Evolutionary conservation across 1,284 basidiomycete genomes (phyloP).

Genomic region (Apiotrichum siamense): DNA sequence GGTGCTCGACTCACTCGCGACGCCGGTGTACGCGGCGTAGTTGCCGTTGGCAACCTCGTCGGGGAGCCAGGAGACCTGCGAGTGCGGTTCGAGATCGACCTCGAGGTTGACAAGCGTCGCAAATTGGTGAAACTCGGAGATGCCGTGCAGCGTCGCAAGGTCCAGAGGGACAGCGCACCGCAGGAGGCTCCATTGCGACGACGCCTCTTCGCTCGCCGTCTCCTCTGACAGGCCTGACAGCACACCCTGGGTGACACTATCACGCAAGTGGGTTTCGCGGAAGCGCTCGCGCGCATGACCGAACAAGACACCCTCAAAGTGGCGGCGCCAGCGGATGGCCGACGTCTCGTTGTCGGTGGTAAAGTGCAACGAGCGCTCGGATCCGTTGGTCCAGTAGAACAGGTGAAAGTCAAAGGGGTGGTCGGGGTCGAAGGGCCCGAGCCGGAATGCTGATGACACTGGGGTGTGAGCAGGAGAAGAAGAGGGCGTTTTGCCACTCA

Average conservation of each 20-base stretch:
- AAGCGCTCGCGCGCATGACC: slow-evolving; percentile 32
- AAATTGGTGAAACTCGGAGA: slow-evolving; percentile 44
- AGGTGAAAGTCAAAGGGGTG: slow-evolving; percentile 51
- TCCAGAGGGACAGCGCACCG: slow-evolving; percentile 56
- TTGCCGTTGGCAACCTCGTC: slow-evolving; percentile 17
- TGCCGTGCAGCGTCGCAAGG: slow-evolving; percentile 45
- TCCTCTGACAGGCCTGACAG: no score
- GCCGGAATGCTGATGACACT: slow-evolving; percentile 42
- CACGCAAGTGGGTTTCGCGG: slow-evolving; percentile 12
- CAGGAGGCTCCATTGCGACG: slow-evolving; percentile 50
- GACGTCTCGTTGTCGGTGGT: slow-evolving; percentile 58
- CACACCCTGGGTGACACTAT: not conserved
- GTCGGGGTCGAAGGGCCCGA: slow-evolving; percentile 50
- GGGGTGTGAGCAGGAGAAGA: not conserved
- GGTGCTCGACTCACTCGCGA: not conserved
- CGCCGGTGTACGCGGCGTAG: slow-evolving; percentile 2
- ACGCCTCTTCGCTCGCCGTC: slow-evolving; percentile 23
- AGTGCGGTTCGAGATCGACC: slow-evolving; percentile 19
- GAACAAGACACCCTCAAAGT: slow-evolving; percentile 51
- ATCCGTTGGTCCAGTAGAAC: slow-evolving; percentile 40
- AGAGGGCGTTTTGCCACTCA: slow-evolving; percentile 40
- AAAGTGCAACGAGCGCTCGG: slow-evolving; percentile 40
- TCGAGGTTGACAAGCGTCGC: slow-evolving; percentile 40
- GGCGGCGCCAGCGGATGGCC: slow-evolving; percentile 57
- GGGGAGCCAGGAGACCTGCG: slow-evolving; percentile 10